A percentile compares a stretch with the other conserved stretches of the same genome.
Evolutionary conservation across 1,139 yeast species (phyloP).

Genomic region (Magnusiomyces tetraspermus): DNA sequence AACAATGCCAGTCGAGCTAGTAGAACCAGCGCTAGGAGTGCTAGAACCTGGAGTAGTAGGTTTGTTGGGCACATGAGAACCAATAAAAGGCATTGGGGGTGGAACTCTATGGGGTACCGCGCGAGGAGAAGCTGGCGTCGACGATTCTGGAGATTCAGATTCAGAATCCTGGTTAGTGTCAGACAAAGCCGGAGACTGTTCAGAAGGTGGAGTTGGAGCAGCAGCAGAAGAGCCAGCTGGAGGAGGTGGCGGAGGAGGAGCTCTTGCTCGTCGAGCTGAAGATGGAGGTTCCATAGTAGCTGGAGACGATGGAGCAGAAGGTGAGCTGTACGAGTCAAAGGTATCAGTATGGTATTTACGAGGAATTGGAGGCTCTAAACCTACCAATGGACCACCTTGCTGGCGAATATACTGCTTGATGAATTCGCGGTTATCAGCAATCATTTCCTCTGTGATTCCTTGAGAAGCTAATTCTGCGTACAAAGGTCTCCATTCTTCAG

Average conservation of each 20-base stretch:
- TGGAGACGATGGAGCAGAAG: slow-evolving; percentile 34
- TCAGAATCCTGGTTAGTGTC: slow-evolving; percentile 6
- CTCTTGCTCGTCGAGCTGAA: slow-evolving; percentile 7
- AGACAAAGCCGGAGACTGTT: slow-evolving; percentile 17
- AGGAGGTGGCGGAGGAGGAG: slow-evolving; percentile 18
- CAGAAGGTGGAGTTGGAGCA: slow-evolving; percentile 22
- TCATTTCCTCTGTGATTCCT: slow-evolving; percentile 83
- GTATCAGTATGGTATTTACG: slow-evolving; percentile 33
- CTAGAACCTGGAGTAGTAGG: slow-evolving; percentile 22
- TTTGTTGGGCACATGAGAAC: slow-evolving; percentile 21
- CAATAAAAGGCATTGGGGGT: slow-evolving; percentile 29
- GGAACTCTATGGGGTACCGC: slow-evolving; percentile 30
- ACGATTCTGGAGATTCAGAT: slow-evolving; percentile 9
- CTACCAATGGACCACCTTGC: slow-evolving; percentile 79
- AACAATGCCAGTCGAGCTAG: slow-evolving; percentile 9
- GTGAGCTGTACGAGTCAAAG: slow-evolving; percentile 14
- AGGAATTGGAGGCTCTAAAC: slow-evolving; percentile 78
- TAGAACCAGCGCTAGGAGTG: slow-evolving; percentile 9
- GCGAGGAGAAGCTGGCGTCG: slow-evolving; percentile 32
- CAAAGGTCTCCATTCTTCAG: slow-evolving; percentile 75
- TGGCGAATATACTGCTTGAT: slow-evolving; percentile 66
- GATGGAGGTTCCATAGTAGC: slow-evolving; percentile 20
- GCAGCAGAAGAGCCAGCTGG: slow-evolving; percentile 29
- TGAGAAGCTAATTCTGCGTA: slow-evolving; percentile 65
- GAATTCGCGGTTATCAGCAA: slow-evolving; percentile 75